Evolutionary conservation across 2,329 filamentous ascomycete species (phyloP).

Genomic region (Monosporascus cannonballus): DNA sequence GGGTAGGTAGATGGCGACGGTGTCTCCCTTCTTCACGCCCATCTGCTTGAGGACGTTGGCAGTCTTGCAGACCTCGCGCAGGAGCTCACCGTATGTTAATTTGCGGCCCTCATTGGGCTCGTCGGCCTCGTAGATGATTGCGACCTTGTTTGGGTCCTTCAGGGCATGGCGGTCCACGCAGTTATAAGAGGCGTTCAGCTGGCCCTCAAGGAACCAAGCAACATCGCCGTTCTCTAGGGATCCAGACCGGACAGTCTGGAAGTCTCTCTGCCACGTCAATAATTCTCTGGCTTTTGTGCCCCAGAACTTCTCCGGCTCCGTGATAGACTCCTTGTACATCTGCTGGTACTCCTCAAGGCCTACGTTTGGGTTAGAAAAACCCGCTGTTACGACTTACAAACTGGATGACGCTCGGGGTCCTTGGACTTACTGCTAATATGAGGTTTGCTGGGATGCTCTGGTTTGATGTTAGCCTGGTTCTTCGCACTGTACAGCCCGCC

Average conservation of each 20-base stretch:
- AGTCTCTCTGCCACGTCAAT: slow-evolving; percentile 84
- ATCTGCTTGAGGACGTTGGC: slow-evolving; percentile 89
- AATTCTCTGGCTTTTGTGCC: slow-evolving; percentile 78
- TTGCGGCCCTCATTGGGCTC: slow-evolving; percentile 81
- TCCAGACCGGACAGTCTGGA: slow-evolving; percentile 80
- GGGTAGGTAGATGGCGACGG: slow-evolving; percentile 92
- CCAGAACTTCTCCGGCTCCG: slow-evolving; percentile 87
- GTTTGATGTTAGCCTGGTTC: slow-evolving; percentile 19
- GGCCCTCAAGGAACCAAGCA: slow-evolving; percentile 92
- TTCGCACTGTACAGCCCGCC: not conserved
- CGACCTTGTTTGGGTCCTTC: slow-evolving; percentile 85
- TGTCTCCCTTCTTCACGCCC: slow-evolving; percentile 95
- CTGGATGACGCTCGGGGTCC: not conserved
- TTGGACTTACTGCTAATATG: slow-evolving; percentile 54
- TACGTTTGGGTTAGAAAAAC: slow-evolving; percentile 25
- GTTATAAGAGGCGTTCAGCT: slow-evolving; percentile 94
- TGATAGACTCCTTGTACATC: slow-evolving; percentile 79
- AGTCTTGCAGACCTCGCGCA: slow-evolving; percentile 82
- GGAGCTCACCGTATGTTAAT: slow-evolving; percentile 88
- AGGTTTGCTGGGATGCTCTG: slow-evolving; percentile 65
- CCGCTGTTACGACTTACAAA: not conserved
- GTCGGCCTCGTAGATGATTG: slow-evolving; percentile 98
- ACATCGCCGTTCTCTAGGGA: slow-evolving; percentile 73
- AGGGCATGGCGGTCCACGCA: slow-evolving; percentile 96
- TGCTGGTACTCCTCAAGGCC: slow-evolving; percentile 61